Base-by-base conservation (phyloP, 2,329 filamentous ascomycete genomes). In the Alternaria longipes region DNA sequence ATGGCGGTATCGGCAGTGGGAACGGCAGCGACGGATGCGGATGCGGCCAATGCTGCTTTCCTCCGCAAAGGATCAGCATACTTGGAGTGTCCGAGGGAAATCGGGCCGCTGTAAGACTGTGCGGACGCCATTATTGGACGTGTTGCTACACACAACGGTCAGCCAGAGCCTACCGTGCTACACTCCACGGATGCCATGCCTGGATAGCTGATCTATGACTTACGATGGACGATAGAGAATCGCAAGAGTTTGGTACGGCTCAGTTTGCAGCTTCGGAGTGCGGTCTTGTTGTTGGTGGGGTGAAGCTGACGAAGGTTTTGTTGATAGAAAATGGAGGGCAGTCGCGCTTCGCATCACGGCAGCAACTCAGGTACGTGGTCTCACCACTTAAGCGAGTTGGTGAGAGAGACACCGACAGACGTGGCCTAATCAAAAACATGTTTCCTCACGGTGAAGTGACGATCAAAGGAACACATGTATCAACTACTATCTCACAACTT, bases 31-130 rank as follows among this genome's bases (percentile, higher is more conserved):
- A 32, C 28, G n/a, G 42, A 18, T 12, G 56, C 47, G 6, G 63
- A 40, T 3, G 60, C 49, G 3, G 59, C 57, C 9, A 50, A 26
- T 53, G 59, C 45, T 60, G 41, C 49, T 12, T 54, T 62, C 26
- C 42, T 63, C 41, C 22, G 30, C 14, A 38, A 38, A 2, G 68
- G 59, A 53, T 59, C 63, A 40, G 71, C 74, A 32, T 74, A 71
- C 41, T 46, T 70, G 14, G 69, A 69, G 28, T 54, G 36, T 20
- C 47, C 54, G n/a, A 70, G 63, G n/a, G 60, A 50, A 11, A 49
- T 61, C 4, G 68, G 64, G 14, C 67, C 66, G 11, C n/a, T 14
- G 20, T 64, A 61, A 3, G 24, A 30, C 32, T 59, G 50, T 2
- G 34, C 42, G 8, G 59, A 56, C n/a, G 63, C 45, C 66, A 66